Conservation (phyloP, 495 filamentous ascomycete species). For the Aspergillus egyptiacus region DNA sequence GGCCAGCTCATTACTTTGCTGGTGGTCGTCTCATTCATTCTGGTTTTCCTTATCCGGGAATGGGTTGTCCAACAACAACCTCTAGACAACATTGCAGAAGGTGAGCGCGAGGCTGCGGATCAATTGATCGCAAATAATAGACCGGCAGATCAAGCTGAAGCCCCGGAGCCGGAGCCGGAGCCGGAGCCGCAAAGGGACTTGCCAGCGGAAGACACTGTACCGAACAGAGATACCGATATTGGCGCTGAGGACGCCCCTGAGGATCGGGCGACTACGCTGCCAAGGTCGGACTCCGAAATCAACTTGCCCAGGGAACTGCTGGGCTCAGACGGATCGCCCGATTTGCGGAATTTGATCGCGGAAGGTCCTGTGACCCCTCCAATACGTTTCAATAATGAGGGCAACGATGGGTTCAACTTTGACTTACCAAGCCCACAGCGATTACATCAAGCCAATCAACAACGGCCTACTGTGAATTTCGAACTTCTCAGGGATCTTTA, state of each 20-base stretch:
- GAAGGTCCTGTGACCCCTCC: not conserved
- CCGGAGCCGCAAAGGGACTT: constrained; percentile 2
- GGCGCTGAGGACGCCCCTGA: not conserved
- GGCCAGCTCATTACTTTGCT: constrained; percentile 88
- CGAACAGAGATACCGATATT: constrained; percentile 11
- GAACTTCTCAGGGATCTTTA: constrained; percentile 47
- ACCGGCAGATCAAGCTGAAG: constrained; percentile 19
- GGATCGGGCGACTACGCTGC: not conserved
- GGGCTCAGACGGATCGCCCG: constrained; percentile 8
- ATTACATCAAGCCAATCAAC: constrained; percentile 12
- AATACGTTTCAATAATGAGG: constrained; percentile 9
- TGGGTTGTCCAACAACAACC: constrained; percentile 98
- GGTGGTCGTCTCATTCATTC: constrained; percentile 85
- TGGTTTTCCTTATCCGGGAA: constrained; percentile 92
- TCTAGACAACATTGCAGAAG: constrained; percentile 53
- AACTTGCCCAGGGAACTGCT: not conserved
- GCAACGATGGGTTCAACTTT: constrained; percentile 29
- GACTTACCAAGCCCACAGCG: constrained; percentile 35
- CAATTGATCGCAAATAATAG: constrained; percentile 38
- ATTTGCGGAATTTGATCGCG: constrained; percentile 8
- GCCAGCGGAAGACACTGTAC: constrained; percentile 11
- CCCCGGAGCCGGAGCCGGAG: constrained; percentile 7
- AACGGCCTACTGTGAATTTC: constrained; percentile 35
- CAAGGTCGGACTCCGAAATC: not conserved
- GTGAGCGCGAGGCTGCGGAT: constrained; percentile 42